These are phyloP conservation scores for Euphorbia neoarborescens DNA, from an alignment of 441 rosid species.

Conservation along the genomic window DNA sequence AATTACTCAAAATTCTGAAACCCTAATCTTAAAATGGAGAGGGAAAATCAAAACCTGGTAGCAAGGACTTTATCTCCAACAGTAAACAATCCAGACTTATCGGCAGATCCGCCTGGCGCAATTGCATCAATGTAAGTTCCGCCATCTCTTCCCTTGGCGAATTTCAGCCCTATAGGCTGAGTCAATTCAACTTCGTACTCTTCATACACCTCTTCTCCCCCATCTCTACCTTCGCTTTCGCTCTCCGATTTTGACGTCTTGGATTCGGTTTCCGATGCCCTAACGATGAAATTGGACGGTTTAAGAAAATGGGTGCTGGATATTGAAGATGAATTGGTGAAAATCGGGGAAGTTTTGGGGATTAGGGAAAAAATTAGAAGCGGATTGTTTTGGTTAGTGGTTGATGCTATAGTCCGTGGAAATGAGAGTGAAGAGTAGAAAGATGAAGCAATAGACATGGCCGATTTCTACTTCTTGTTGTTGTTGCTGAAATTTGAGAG, in stretches of 20 bases:
- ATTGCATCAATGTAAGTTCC: constrained; percentile 88
- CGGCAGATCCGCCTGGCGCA: constrained; percentile 73
- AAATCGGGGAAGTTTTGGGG: constrained; percentile 27
- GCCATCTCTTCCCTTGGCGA: constrained; percentile 79
- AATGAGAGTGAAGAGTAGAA: constrained; percentile 51
- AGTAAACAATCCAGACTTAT: constrained; percentile 60
- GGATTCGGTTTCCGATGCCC: constrained; percentile 56
- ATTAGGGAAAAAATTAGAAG: constrained; percentile 11
- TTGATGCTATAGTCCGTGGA: constrained; percentile 30
- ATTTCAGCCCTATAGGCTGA: constrained; percentile 67
- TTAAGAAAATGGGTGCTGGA: constrained; percentile 37
- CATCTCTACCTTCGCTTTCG: constrained; percentile 34
- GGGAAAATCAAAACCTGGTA: constrained; percentile 84
- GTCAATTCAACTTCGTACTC: constrained; percentile 68
- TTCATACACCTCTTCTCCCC: constrained; percentile 43
- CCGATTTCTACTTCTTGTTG: not conserved
- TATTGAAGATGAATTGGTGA: constrained; percentile 23
- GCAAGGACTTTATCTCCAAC: constrained; percentile 89
- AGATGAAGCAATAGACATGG: constrained; percentile 65
- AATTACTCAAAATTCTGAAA: not conserved
- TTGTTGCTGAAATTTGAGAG: not conserved
- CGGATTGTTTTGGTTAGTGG: constrained; percentile 29
- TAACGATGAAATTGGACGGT: constrained; percentile 28
- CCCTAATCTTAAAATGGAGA: not conserved
- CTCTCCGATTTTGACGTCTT: constrained; percentile 28